Evolutionary conservation across 2,329 filamentous ascomycete genomes (phyloP).

Genomic region (Fusarium compactum): DNA sequence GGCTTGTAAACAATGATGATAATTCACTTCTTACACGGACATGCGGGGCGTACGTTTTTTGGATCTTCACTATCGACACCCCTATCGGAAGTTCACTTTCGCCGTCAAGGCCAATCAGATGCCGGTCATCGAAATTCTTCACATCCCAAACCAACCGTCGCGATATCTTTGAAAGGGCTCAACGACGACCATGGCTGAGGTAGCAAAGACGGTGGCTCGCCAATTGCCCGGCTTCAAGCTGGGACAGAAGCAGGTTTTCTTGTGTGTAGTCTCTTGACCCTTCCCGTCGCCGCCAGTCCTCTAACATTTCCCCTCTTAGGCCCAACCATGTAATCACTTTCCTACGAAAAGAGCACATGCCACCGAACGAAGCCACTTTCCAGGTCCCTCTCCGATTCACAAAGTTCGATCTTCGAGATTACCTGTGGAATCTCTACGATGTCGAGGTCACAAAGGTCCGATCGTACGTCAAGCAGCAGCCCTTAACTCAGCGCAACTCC

Average conservation of each 20-base stretch:
- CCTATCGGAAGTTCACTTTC: conserved; percentile 48
- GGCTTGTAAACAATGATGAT: conserved; percentile 4
- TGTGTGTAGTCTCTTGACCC: conserved; percentile 57
- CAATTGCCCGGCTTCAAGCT: conserved; percentile 60
- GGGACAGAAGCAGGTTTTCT: conserved; percentile 66
- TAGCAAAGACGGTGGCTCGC: conserved; percentile 54
- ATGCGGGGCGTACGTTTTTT: conserved; percentile 34
- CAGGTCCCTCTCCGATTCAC: conserved; percentile 90
- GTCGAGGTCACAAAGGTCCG: conserved; percentile 80
- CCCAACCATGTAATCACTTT: conserved; percentile 86
- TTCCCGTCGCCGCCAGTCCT: conserved; percentile 7
- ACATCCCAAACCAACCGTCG: conserved; percentile 42
- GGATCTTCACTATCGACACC: conserved; percentile 4
- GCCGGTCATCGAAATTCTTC: conserved; percentile 48
- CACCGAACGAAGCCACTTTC: conserved; percentile 88
- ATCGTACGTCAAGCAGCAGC: conserved; percentile 77
- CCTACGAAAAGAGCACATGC: conserved; percentile 76
- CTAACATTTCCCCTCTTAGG: conserved; percentile 58
- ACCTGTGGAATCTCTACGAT: conserved; percentile 87
- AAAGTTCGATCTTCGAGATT: conserved; percentile 96
- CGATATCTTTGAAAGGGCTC: conserved; percentile 40
- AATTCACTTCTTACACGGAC: conserved; percentile 5
- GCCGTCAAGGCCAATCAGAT: conserved; percentile 48
- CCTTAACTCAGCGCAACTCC: conserved; percentile 65
- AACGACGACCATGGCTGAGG: conserved; percentile 55